phyloP scores from a whole-genome alignment of 371 early-diverging fungal species.

The Lichtheimia corymbifera region DNA sequence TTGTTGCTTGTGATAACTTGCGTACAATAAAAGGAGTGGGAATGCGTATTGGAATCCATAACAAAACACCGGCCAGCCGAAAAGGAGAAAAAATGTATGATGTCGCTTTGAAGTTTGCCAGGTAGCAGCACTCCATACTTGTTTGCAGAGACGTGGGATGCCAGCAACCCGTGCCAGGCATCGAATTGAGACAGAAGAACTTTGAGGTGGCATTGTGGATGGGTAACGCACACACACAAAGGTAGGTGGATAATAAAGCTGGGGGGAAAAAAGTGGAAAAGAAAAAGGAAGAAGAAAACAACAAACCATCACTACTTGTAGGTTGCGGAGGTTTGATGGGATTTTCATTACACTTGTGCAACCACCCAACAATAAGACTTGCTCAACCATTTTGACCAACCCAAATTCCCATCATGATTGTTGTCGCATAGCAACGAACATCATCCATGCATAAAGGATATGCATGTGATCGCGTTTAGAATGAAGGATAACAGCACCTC shows the following conservation, averaged over 20 bases:
- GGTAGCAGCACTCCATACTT: not conserved
- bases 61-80: not conserved
- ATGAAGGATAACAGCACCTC: too few species aligned
- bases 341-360: too few species aligned
- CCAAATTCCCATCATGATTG: too few species aligned
- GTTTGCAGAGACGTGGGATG: not conserved
- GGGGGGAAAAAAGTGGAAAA: not conserved
- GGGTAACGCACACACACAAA: not conserved
- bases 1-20: not conserved
- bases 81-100: not conserved
- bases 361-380: too few species aligned
- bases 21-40: not conserved
- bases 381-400: too few species aligned
- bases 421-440: too few species aligned
- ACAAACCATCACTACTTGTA: too few species aligned
- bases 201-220: not conserved
- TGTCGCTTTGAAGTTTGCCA: not conserved
- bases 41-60: not conserved
- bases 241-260: not conserved
- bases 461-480: too few species aligned
- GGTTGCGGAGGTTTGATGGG: too few species aligned
- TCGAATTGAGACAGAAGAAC: not conserved
- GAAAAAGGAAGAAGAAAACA: not conserved
- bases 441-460: too few species aligned
- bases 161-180: not conserved